phyloP scores from a whole-genome alignment of 352 stramenopile genomes.

The Globisporangium echinulatum region DNA sequence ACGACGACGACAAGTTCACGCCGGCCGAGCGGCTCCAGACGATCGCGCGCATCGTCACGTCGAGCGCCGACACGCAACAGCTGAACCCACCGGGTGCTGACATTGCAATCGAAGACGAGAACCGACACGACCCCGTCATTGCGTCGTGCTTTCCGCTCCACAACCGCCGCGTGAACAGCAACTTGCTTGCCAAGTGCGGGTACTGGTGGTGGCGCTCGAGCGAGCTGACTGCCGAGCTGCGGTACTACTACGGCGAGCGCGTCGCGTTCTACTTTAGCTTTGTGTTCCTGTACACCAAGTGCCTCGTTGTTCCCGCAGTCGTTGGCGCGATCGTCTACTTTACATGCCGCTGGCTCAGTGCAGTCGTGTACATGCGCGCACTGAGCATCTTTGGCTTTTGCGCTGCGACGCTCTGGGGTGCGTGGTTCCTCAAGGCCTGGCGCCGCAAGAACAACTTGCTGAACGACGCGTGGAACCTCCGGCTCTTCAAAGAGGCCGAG shows the following conservation, averaged over 20 bases:
- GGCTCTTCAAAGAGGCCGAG: conserved; percentile 82
- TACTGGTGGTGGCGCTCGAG: conserved; percentile 74
- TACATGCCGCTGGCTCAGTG: conserved; percentile 57
- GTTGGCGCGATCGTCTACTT: conserved; percentile 59
- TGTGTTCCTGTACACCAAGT: conserved; percentile 82
- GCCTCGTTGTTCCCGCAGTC: conserved; percentile 54
- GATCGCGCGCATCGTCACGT: conserved; percentile 84
- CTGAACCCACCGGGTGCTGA: conserved; percentile 71
- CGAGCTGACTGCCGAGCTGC: conserved; percentile 81
- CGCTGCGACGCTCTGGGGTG: conserved; percentile 69
- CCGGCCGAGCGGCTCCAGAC: conserved; percentile 79
- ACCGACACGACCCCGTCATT: conserved; percentile 68
- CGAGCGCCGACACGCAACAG: conserved; percentile 56
- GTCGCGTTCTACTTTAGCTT: conserved; percentile 86
- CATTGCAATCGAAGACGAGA: conserved; percentile 77
- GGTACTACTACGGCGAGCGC: conserved; percentile 78
- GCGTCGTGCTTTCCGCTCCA: conserved; percentile 78
- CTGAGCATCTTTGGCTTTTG: conserved; percentile 78
- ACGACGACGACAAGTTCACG: conserved; percentile 73
- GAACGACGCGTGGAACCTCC: conserved; percentile 79
- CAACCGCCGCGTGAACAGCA: conserved; percentile 68
- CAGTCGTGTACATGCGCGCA: conserved; percentile 72
- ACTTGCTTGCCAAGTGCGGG: conserved; percentile 61
- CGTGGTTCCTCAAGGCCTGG: conserved; percentile 74
- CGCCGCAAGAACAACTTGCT: conserved; percentile 71